Conservation (phyloP, 345 rosid species). For the Populus davidiana region DNA sequence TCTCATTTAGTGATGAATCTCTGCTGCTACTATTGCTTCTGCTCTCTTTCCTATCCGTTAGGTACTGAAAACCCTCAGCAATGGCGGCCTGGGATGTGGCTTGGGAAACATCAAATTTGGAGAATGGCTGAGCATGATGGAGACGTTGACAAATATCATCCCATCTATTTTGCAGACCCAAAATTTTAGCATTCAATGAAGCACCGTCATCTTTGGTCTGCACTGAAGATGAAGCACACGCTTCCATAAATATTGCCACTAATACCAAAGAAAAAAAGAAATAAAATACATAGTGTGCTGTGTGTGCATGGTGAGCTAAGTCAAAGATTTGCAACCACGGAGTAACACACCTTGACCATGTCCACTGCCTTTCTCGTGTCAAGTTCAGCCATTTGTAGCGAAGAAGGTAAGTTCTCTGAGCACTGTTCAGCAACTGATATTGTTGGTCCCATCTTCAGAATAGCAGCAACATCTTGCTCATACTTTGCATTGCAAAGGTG, state of each 20-base stretch:
- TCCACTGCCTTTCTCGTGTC: constrained; percentile 35
- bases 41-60: constrained; percentile 16
- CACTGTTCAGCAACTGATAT: constrained; percentile 41
- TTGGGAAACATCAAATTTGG: constrained; percentile 31
- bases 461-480: constrained; percentile 52
- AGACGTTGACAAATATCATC: constrained; percentile 49
- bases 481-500: constrained; percentile 56
- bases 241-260: constrained; percentile 34
- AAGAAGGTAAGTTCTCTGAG: constrained; percentile 45
- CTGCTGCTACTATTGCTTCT: constrained; percentile 5
- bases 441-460: constrained; percentile 35
- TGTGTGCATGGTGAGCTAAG: neutral
- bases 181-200: constrained; percentile 31
- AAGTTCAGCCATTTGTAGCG: constrained; percentile 42
- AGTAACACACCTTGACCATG: constrained; percentile 40
- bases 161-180: constrained; percentile 55
- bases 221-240: constrained; percentile 43
- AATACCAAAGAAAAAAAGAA: constrained; percentile 5
- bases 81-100: constrained; percentile 29
- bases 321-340: constrained; percentile 12
- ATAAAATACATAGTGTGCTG: neutral
- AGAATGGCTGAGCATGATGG: constrained; percentile 44
- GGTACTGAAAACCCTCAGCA: constrained; percentile 8
- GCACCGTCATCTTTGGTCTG: constrained; percentile 53
- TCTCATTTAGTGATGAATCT: constrained; percentile 14